Conservation (phyloP, 2,329 filamentous ascomycete species). For the Trichoderma cornu-damae region DNA sequence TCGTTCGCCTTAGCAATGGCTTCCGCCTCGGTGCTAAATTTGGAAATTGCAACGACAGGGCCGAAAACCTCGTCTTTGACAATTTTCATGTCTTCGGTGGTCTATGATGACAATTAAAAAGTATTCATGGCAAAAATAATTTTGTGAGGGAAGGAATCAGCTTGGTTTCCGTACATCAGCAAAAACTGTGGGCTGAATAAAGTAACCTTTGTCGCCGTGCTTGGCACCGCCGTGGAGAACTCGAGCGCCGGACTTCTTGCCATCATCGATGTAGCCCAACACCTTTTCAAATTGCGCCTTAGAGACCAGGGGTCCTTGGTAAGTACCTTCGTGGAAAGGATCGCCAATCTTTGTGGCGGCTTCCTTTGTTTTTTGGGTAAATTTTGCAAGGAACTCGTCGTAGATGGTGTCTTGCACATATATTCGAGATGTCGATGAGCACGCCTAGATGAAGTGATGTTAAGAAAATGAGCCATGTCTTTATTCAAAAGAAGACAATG, state of each 20-base stretch:
- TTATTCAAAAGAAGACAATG: background rate
- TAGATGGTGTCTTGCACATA: slow-evolving; percentile 35
- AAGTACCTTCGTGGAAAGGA: slow-evolving; percentile 20
- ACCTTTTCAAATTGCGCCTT: slow-evolving; percentile 55
- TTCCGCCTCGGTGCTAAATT: slow-evolving; percentile 48
- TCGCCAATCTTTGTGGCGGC: slow-evolving; percentile 22
- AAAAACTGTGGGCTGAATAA: slow-evolving; percentile 66
- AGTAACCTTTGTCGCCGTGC: slow-evolving; percentile 50
- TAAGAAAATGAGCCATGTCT: no score
- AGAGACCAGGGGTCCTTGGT: slow-evolving; percentile 44
- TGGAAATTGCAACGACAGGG: slow-evolving; percentile 38
- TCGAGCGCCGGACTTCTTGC: slow-evolving; percentile 68
- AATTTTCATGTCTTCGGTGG: slow-evolving; percentile 21
- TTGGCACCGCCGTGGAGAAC: slow-evolving; percentile 59
- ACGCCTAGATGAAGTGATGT: background rate
- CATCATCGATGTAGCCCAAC: slow-evolving; percentile 44
- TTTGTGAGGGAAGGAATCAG: no score
- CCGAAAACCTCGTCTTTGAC: slow-evolving; percentile 29
- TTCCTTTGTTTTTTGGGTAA: slow-evolving; percentile 44
- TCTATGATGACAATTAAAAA: background rate
- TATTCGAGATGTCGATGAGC: slow-evolving; percentile 29
- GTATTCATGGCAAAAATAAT: background rate
- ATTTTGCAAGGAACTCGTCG: slow-evolving; percentile 24
- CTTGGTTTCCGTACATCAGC: slow-evolving; percentile 40
- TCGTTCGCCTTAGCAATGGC: slow-evolving; percentile 48